Percentiles rank a stretch among this genome's conserved stretches.
Evolutionary conservation across 257 asterid species (phyloP).

Genomic region (Dorcoceras hygrometricum): DNA sequence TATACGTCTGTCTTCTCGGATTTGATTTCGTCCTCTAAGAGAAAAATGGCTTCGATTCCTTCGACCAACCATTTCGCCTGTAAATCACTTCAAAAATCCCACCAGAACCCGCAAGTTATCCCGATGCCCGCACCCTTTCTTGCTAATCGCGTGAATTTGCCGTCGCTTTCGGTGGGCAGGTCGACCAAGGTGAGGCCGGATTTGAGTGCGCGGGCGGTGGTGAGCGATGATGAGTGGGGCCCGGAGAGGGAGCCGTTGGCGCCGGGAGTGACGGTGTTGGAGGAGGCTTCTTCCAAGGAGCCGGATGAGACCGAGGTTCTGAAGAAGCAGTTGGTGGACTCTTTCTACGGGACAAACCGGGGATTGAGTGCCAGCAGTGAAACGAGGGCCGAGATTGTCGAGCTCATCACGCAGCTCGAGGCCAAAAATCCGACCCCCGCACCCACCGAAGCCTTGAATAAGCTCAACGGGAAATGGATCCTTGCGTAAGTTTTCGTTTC

Average conservation of each 20-base stretch:
- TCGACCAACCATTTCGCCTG: slow-evolving; percentile 37
- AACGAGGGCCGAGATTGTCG: slow-evolving; percentile 81
- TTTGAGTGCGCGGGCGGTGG: slow-evolving; percentile 32
- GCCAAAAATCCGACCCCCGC: slow-evolving; percentile 83
- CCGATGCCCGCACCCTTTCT: slow-evolving; percentile 19
- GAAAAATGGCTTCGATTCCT: slow-evolving; percentile 62
- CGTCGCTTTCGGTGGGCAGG: slow-evolving; percentile 10
- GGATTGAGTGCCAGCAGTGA: slow-evolving; percentile 80
- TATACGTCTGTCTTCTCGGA: too few relatives aligned
- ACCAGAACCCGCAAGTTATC: slow-evolving; percentile 16
- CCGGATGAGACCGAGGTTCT: slow-evolving; percentile 43
- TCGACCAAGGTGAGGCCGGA: slow-evolving; percentile 22
- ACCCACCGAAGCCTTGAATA: slow-evolving; percentile 74
- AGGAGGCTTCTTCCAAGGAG: slow-evolving; percentile 37
- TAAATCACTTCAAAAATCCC: slow-evolving; percentile 8
- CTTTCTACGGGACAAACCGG: slow-evolving; percentile 73
- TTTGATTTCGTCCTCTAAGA: background rate
- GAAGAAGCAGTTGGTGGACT: slow-evolving; percentile 68
- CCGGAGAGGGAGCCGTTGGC: slow-evolving; percentile 31
- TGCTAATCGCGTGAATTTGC: slow-evolving; percentile 32
- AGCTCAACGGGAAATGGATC: slow-evolving; percentile 92
- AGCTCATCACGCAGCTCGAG: slow-evolving; percentile 79
- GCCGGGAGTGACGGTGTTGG: slow-evolving; percentile 40
- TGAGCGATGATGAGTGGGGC: slow-evolving; percentile 49
- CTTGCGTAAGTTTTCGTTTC: slow-evolving; percentile 55